These are phyloP conservation scores for Malus orientalis DNA, from an alignment of 306 rosid genomes.

Conservation along the genomic window DNA sequence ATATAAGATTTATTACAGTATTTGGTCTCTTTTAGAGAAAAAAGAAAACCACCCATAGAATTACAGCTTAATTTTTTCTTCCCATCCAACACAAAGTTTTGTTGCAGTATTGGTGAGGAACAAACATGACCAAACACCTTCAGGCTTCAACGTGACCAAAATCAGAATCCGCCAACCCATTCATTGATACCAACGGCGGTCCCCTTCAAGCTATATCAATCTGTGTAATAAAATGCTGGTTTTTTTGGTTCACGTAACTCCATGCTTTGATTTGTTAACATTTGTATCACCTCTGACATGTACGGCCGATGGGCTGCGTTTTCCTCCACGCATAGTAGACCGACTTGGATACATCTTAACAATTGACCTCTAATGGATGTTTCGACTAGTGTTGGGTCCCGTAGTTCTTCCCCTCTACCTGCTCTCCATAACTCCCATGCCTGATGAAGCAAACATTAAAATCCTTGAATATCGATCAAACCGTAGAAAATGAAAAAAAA, in stretches of 20 bases:
- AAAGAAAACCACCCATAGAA: no score
- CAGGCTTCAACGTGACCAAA: no score
- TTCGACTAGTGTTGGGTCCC: background rate
- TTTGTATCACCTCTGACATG: background rate
- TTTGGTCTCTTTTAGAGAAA: no score
- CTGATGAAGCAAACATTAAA: background rate
- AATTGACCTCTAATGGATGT: background rate
- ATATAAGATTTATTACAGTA: no score
- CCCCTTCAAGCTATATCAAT: background rate
- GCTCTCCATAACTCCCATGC: slow-evolving; percentile 8
- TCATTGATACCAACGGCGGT: background rate
- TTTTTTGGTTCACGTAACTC: background rate
- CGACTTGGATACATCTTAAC: slow-evolving; percentile 3
- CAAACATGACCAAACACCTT: no score
- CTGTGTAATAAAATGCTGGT: background rate
- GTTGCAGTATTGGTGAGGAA: no score
- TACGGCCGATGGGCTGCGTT: background rate
- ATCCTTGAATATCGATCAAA: background rate
- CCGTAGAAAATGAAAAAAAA: background rate
- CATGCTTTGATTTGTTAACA: background rate
- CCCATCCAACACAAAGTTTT: no score
- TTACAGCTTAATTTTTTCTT: no score
- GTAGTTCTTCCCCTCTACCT: background rate
- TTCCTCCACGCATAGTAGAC: slow-evolving; percentile 9
- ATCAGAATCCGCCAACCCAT: background rate